A percentile compares a stretch with the other conserved stretches of the same genome.
These are phyloP conservation scores for Malus orientalis DNA, from an alignment of 306 rosid species.

Conservation along the genomic window DNA sequence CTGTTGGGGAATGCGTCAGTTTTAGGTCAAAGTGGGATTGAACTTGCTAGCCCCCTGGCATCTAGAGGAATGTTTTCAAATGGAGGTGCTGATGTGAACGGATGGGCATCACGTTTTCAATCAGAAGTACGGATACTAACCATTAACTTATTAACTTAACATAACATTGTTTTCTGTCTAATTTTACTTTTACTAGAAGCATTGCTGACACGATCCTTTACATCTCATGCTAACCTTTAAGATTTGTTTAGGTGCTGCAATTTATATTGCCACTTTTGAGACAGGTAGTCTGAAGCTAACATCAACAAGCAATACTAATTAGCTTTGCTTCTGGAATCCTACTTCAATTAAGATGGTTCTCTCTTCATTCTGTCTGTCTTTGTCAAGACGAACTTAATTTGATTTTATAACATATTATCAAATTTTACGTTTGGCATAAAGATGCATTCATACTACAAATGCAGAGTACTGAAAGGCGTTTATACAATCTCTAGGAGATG, in stretches of 20 bases:
- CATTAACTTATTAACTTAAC: slow-evolving; percentile 99
- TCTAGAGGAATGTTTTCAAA: slow-evolving; percentile 86
- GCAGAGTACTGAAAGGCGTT: slow-evolving; percentile 21
- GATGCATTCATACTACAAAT: slow-evolving; percentile 17
- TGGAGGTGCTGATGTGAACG: slow-evolving; percentile 82
- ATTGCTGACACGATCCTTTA: slow-evolving; percentile 62
- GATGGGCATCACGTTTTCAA: slow-evolving; percentile 98
- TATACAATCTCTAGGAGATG: slow-evolving; percentile 10
- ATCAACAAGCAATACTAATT: slow-evolving; percentile 31
- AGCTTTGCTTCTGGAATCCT: slow-evolving; percentile 32
- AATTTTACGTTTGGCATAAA: slow-evolving; percentile 7
- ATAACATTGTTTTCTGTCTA: slow-evolving; percentile 86
- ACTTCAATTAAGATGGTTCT: slow-evolving; percentile 13
- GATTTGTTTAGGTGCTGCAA: slow-evolving; percentile 49
- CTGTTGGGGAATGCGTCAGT: slow-evolving; percentile 99
- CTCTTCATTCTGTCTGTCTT: slow-evolving; percentile 13
- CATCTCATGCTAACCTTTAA: slow-evolving; percentile 63
- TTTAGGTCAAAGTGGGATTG: slow-evolving; percentile 99
- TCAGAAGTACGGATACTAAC: slow-evolving; percentile 99
- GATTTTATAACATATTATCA: slow-evolving; percentile 9
- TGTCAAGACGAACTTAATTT: slow-evolving; percentile 17
- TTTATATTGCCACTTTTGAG: slow-evolving; percentile 41
- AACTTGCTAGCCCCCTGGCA: slow-evolving; percentile 99
- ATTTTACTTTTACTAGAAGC: slow-evolving; percentile 67
- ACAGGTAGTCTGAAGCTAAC: slow-evolving; percentile 76